Percentiles rank a stretch among this genome's conserved stretches.
Conservation (phyloP, 306 rosid genomes). For the Vigna unguiculata region DNA sequence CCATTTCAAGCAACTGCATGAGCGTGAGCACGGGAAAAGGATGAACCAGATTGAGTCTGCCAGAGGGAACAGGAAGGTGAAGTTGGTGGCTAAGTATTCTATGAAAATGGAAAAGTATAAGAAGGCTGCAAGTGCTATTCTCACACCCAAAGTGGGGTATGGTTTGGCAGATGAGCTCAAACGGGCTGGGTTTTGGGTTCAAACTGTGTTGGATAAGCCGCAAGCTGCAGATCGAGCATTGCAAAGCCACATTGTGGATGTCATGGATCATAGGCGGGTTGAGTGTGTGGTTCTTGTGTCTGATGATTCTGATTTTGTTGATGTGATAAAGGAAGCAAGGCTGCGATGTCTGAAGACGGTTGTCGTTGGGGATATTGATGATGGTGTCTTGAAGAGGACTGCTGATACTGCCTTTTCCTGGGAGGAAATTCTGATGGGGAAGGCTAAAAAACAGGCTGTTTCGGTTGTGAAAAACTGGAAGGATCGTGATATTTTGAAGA, state of each 20-base stretch:
- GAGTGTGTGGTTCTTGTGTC: constrained; percentile 88
- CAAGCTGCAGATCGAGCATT: constrained; percentile 62
- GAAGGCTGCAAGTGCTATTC: constrained; percentile 64
- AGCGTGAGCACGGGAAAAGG: constrained; percentile 73
- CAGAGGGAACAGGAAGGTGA: constrained; percentile 73
- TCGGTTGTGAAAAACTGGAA: constrained; percentile 80
- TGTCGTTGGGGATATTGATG: constrained; percentile 73
- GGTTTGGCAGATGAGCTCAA: constrained; percentile 72
- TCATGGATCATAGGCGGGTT: constrained; percentile 68
- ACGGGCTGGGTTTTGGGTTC: constrained; percentile 79
- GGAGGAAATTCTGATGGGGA: constrained; percentile 82
- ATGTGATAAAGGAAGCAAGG: constrained; percentile 78
- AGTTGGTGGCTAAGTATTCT: constrained; percentile 76
- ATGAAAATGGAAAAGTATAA: constrained; percentile 90
- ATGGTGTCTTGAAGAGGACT: constrained; percentile 77
- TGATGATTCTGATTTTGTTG: constrained; percentile 72
- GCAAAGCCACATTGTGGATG: constrained; percentile 64
- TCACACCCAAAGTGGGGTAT: constrained; percentile 68
- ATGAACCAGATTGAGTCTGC: constrained; percentile 80
- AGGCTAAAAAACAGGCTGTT: constrained; percentile 78
- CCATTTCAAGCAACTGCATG: constrained; percentile 81
- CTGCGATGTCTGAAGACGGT: constrained; percentile 72
- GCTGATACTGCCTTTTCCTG: constrained; percentile 77
- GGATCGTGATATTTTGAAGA: constrained; percentile 73
- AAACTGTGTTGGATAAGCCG: constrained; percentile 56